Base-by-base conservation (phyloP, 257 asterid genomes). In the Fraxinus quadrangulata region DNA sequence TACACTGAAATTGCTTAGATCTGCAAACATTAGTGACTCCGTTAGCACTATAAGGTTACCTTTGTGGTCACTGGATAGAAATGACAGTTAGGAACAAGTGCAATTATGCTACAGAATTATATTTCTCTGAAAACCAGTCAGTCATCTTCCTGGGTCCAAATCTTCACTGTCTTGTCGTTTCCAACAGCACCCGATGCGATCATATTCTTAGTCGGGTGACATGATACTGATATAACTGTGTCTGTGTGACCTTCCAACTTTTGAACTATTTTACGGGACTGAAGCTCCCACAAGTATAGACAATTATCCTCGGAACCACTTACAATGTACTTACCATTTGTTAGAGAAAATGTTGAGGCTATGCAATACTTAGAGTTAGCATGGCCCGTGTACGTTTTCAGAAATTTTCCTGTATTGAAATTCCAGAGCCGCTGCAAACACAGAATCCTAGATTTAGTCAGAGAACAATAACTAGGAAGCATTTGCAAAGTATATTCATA, bases 241-340 rank as follows among this genome's bases (percentile, higher is more conserved):
- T 90, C 99, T 5, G 91, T 90, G 66, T 93, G 98, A 21, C 98
- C 97, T 93, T 93, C 99, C 69, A 95, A 88, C 88, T 91, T 96
- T 79, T 96, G 99, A 79, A 95, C 92, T 69, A 96, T 79, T 82
- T 90, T 88, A 78, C 92, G 89, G 11, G 98, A 86, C 78, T 96
- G 99, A 39, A 96, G 97, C 83, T 96, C 99, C 97, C 97, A 96
- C 34, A 96, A 49, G 85, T 90, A 93, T 33, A 93, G 86, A 40
- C 87, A 81, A 51, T 90, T 90, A 79, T 95, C 98, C 88, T 95
- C 98, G 0, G 98, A 95, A 65, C 99, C 99, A 54, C 99, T 87
- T 67, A 91, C 97, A n/a, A 95, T 90, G 88, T 90, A 95, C 76
- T 89, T 95, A 77, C 96, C 99, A 72, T 93, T 92, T 61, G 99